These are phyloP conservation scores for Penicillium sp. DNA, from an alignment of 2,329 filamentous ascomycete genomes.

Conservation along the genomic window DNA sequence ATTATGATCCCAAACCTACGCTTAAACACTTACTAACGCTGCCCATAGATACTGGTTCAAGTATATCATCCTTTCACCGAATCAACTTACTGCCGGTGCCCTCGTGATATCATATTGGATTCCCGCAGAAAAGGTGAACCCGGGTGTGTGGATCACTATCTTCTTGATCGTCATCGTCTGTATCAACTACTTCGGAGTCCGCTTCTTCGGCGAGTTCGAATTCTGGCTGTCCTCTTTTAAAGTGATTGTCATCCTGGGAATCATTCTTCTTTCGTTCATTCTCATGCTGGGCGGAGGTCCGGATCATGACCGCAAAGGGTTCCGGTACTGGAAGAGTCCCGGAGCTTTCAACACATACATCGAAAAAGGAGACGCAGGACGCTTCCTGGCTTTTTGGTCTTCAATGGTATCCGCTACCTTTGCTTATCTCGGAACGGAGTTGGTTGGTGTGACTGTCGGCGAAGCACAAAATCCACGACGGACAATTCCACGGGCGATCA, in stretches of 20 bases:
- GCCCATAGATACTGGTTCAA: conserved; percentile 60
- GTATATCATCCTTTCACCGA: conserved; percentile 83
- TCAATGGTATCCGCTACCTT: conserved; percentile 76
- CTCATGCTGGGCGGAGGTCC: conserved; percentile 67
- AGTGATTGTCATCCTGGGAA: conserved; percentile 64
- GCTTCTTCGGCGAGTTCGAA: conserved; percentile 69
- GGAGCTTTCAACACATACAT: conserved; percentile 59
- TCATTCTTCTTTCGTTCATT: conserved; percentile 66
- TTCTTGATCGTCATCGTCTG: conserved; percentile 63
- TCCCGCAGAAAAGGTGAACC: conserved; percentile 64
- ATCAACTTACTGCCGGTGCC: conserved; percentile 78
- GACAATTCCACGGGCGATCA: conserved; percentile 75
- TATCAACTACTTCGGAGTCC: conserved; percentile 72
- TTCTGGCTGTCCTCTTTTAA: conserved; percentile 65
- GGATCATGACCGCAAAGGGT: conserved; percentile 62
- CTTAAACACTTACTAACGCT: not conserved
- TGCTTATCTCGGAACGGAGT: conserved; percentile 74
- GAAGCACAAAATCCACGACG: conserved; percentile 78
- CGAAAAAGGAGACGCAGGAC: conserved; percentile 47
- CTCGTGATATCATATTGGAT: conserved; percentile 81
- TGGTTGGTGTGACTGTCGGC: conserved; percentile 76
- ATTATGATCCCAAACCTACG: not conserved
- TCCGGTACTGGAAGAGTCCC: conserved; percentile 66
- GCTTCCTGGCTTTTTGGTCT: conserved; percentile 67
- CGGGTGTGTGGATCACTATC: conserved; percentile 76